Evolutionary conservation across 768 basidiomycete species (phyloP), one percentile per base, ranked within the genome.

Genomic region (Russula brevipes): DNA sequence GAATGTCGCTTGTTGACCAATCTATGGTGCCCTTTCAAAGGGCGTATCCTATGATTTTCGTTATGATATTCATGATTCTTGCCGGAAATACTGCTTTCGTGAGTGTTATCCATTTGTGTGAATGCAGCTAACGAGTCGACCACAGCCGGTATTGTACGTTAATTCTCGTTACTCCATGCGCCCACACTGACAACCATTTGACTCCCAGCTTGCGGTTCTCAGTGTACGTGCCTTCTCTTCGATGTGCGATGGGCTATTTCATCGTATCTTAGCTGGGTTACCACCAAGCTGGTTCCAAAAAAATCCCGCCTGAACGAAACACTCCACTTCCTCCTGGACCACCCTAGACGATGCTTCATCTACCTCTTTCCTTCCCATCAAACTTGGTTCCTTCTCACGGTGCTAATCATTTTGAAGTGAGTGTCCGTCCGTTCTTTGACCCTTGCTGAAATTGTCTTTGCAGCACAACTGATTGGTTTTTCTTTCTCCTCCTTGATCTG

Each of bases 21-120:
- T 95, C 91, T 12, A 92, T 99, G 93, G 57, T 96, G 3, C 94
- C 94, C 0, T 98, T 97, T 73, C 91, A 94, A 70, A 78, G 71
- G 24, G 94, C 93, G 17, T 94, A 92, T 70, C 82, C 85, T 2
- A 86, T 93, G 87, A 84, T 93, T 60, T 53, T 91, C 35, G 72
- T 85, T 57, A 76, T 94, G 80, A 78, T 85, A 0, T 75, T 94
- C 51, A 76, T 91, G 31, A 88, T 98, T 66, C 73, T 98, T 52
- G 94, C 92, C 54, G 96, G 96, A 10, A 98, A 98, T 71, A 97
- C 94, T 49, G 88, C 84, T 30, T 96, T 92, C 70, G 94, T 96
- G 69, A 80, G 93, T 87, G 35, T 24, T 5, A 4, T 14, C n/a
- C 17, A 44, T 52, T 36, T 51, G 41, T 9, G 24, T 57, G 47